Evolutionary conservation across 208 protist genomes (phyloP), one percentile per base, ranked within the genome.

Genomic region (Leishmania mexicana): DNA sequence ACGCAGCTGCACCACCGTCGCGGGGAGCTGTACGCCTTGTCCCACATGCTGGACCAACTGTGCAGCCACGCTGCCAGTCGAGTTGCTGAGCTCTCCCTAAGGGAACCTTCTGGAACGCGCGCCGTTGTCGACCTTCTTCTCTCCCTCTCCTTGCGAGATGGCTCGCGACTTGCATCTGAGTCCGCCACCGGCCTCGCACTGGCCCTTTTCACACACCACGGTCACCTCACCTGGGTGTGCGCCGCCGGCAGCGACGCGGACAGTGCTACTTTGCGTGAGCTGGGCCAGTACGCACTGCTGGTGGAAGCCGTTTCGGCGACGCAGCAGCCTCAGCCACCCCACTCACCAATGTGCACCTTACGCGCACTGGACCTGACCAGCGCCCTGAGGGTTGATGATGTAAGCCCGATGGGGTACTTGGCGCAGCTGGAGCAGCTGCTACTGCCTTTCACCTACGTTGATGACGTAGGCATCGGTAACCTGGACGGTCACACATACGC

Each of bases 311-410:
- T 79, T 49, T 31, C 64, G 53, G 62, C 62, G 76, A 73, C 62
- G n/a, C 53, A 67, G 28, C 68, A 64, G 40, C 40, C 31, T 31
- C 31, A 35, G n/a, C 49, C 51, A 6, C 45, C 13, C 31, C 57
- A 76, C 53, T 17, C 31, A n/a, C 31, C 64, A 28, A 35, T 64
- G 72, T 87, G 80, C 57, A 83, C 82, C 19, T 81, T 94, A 28
- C 45, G 83, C 8, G 90, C 88, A 38, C 85, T 94, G 54, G 83
- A 94, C 67, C 62, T 94, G 64, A 87, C 88, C 42, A 89, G 88
- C 65, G 90, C 86, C 60, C 73, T 76, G 13, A 77, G 51, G 53
- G 57, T 94, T 2, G 75, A 85, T 40, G 60, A 87, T 71, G 38
- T 94, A 17, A 88, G 87, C 73, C 64, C 87, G 38, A 74, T 89